Evolutionary conservation across 2,329 filamentous ascomycete genomes (phyloP).

Genomic region (Chrysosphaeria jannelii): DNA sequence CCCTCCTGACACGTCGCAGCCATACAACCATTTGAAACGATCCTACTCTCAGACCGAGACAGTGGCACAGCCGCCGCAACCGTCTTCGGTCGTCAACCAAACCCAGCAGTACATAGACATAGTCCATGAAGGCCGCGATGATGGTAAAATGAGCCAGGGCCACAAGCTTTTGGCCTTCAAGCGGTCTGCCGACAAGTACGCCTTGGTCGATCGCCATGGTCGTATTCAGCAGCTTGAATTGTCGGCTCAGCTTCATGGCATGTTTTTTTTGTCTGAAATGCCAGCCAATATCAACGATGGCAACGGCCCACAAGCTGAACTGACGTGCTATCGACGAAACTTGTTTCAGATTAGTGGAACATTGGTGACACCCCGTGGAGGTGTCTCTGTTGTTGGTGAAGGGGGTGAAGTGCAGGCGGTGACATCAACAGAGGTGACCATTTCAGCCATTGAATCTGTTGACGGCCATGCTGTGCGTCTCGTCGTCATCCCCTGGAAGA

Average conservation of each 20-base stretch:
- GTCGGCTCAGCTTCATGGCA: conserved; percentile 52
- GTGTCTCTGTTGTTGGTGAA: conserved; percentile 57
- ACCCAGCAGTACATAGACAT: conserved; percentile 24
- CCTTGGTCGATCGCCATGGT: conserved; percentile 26
- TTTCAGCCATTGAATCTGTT: conserved; percentile 82
- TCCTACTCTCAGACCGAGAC: conserved; percentile 22
- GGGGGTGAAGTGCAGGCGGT: conserved; percentile 63
- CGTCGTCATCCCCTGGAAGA: conserved; percentile 96
- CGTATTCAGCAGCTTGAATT: conserved; percentile 29
- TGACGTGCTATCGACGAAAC: conserved; percentile 89
- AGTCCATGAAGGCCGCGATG: conserved; percentile 25
- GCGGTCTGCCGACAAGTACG: conserved; percentile 25
- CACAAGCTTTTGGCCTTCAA: conserved; percentile 29
- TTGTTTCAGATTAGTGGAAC: conserved; percentile 88
- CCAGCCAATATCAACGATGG: conserved; percentile 30
- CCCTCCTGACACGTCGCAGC: conserved; percentile 20
- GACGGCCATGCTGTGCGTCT: conserved; percentile 78
- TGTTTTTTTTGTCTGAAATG: conserved; percentile 70
- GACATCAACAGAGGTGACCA: conserved; percentile 52
- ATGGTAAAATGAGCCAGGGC: conserved; percentile 25
- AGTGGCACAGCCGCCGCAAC: conserved; percentile 1
- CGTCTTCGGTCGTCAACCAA: conserved; percentile 9
- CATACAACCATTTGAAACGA: conserved; percentile 18
- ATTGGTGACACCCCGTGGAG: conserved; percentile 47
- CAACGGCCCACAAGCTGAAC: conserved; percentile 33